Evolutionary conservation across 2,329 filamentous ascomycete genomes (phyloP), one percentile per base, ranked within the genome.

Genomic region (Clarireedia hainanense): DNA sequence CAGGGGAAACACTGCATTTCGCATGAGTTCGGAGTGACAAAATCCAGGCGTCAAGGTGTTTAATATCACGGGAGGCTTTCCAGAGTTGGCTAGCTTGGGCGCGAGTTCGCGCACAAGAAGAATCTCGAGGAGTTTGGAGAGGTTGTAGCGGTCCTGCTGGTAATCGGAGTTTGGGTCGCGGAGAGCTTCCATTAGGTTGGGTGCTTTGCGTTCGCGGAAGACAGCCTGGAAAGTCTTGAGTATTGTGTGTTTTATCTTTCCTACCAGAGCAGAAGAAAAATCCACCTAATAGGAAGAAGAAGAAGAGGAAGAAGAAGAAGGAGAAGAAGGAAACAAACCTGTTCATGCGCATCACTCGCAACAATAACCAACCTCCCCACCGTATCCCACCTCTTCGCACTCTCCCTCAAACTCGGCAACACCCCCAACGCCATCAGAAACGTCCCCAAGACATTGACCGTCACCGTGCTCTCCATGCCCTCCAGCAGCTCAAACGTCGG

Each of bases 91-190:
- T 45, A 66, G 63, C 4, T 64, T 60, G 10, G 62, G 58, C 4
- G 65, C 69, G 3, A 72, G 62, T 47, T 67, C 61, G 17, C 67
- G 68, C 30, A 70, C 54, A 6, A 61, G 52, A 30, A 69, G 59
- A 17, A 69, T 63, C 48, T 69, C 67, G 52, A 72, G 59, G 17
- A 72, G 62, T 60, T 71, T 72, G 23, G 69, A 69, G 26, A 70
- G 59, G 27, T 67, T 65, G 50, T 72, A 72, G 47, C 65, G 63
- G 36, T 67, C 64, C n/a, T 36, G 50, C 49, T 66, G 64, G 17
- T 64, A 52, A 40, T 58, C 57, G 5, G 59, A 56, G 12, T 56
- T 55, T 27, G 30, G 30, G 5, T 34, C 30, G 30, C 56, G 60
- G 37, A 67, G 61, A 2, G 62, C 60, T 0, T 52, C 46, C 34